Evolutionary conservation across 1,284 basidiomycete genomes (phyloP).

Genomic region (Spongispora temasekensis): DNA sequence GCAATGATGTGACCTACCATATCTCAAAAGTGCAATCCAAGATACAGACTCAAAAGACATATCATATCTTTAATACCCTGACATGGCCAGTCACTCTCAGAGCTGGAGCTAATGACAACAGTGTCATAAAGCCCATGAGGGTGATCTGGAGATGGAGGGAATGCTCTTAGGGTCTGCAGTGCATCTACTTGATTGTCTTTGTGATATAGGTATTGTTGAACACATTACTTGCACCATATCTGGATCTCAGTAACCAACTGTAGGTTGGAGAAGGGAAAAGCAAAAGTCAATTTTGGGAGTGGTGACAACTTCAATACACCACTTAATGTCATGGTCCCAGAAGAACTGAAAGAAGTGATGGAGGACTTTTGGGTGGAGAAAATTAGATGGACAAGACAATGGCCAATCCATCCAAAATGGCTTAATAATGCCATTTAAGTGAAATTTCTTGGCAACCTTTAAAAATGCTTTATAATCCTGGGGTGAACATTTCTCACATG

Average conservation of each 20-base stretch:
- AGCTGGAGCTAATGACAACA: background rate
- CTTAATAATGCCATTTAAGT: background rate
- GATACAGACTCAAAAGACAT: background rate
- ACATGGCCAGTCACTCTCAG: background rate
- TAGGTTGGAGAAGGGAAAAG: background rate
- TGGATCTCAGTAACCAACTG: background rate
- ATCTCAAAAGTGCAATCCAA: background rate
- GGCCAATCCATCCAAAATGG: background rate
- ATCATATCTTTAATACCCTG: background rate
- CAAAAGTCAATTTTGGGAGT: background rate
- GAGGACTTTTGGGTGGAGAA: background rate
- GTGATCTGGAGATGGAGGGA: background rate
- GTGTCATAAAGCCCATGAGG: background rate
- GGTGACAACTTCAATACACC: background rate
- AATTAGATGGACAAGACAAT: background rate
- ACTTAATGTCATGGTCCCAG: constrained; percentile 1
- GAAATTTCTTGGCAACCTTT: background rate
- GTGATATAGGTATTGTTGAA: background rate
- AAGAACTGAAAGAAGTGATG: background rate
- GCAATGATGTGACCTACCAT: background rate
- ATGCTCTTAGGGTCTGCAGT: background rate
- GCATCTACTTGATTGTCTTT: background rate
- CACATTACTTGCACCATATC: background rate
- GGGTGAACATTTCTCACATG: background rate
- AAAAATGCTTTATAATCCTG: background rate